Conservation (phyloP, 495 filamentous ascomycete species). For the Thermothielavioides terrestris region DNA sequence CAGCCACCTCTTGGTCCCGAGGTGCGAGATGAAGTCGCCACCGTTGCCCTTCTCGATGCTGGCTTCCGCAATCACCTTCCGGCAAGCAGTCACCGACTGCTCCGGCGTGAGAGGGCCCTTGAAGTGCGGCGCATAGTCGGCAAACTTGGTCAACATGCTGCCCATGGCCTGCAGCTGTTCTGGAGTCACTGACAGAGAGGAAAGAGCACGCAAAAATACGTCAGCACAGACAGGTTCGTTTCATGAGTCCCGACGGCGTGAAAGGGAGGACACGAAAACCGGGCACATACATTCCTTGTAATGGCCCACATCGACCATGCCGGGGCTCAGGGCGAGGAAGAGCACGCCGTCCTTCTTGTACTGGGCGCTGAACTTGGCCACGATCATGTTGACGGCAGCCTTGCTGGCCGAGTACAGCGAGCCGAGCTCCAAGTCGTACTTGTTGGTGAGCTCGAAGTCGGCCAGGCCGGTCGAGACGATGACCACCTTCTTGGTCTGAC, state of each 20-base stretch:
- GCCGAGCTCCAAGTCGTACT: constrained; percentile 18
- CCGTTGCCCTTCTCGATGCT: constrained; percentile 42
- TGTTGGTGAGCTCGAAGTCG: constrained; percentile 26
- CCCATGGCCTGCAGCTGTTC: constrained; percentile 27
- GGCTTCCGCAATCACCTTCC: constrained; percentile 33
- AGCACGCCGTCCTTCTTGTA: constrained; percentile 45
- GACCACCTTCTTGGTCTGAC: constrained; percentile 47
- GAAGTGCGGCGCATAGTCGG: constrained; percentile 41
- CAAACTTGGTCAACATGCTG: constrained; percentile 30
- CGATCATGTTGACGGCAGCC: constrained; percentile 37
- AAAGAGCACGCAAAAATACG: constrained; percentile 4
- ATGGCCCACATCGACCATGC: constrained; percentile 35
- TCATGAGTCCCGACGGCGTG: too few relatives aligned
- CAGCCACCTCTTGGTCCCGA: constrained; percentile 46
- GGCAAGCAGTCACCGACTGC: constrained; percentile 32
- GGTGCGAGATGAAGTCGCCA: constrained; percentile 47
- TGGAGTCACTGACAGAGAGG: constrained; percentile 25
- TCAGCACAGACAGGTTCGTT: neutral
- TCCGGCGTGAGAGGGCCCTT: constrained; percentile 37
- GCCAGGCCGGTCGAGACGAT: constrained; percentile 41
- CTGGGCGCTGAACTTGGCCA: constrained; percentile 41
- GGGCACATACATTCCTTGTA: constrained; percentile 16
- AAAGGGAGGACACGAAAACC: too few relatives aligned
- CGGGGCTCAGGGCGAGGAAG: constrained; percentile 43
- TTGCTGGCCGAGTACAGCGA: constrained; percentile 33